Evolutionary conservation across 2,329 filamentous ascomycete genomes (phyloP), one percentile per base, ranked within the genome.

Genomic region (Colletotrichum cereale): DNA sequence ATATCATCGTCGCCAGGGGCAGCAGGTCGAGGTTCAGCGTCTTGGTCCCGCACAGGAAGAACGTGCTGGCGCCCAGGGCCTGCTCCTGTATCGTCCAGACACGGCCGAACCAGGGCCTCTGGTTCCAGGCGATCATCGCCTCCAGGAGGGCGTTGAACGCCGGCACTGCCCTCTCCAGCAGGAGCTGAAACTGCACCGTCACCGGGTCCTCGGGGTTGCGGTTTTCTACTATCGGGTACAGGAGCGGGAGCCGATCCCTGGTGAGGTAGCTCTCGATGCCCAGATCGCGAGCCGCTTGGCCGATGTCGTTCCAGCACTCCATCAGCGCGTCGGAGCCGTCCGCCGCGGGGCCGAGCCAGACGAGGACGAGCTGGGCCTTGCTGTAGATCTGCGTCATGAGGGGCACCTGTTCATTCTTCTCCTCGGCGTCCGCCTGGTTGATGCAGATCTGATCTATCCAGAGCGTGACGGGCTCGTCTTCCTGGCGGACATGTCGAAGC

Each of bases 401-500:
- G 40, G 74, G 74, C n/a, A 84, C 80, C 75, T 84, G 81, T 7
- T 75, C 74, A 60, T 77, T 78, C 50, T 80, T 77, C 71, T 83
- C 82, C 3, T 67, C 72, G 21, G 79, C 73, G 55, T 83, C 78
- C 3, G 76, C 75, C 68, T 83, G 82, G 66, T 84, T 82, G 66
- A 84, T 82, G 73, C 82, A 84, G 52, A 83, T 75, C 73, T 83
- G 81, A 47, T 83, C 82, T 3, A 82, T 79, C 82, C 82, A 83
- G 8, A 83, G 74, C 38, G 50, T 67, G n/a, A 73, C 50, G 40
- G 36, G 29, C 44, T 62, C 61, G 16, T 60, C 42, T n/a, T 48
- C 26, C 18, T 29, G 44, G 16, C 71, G 58, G 31, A 74, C 26
- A 14, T 73, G 61, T 5, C 61, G 66, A 29, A 74, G 61, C 4